Evolutionary conservation across 2,329 filamentous ascomycete species (phyloP).

Genomic region (Ceratocystis eucalypticola): DNA sequence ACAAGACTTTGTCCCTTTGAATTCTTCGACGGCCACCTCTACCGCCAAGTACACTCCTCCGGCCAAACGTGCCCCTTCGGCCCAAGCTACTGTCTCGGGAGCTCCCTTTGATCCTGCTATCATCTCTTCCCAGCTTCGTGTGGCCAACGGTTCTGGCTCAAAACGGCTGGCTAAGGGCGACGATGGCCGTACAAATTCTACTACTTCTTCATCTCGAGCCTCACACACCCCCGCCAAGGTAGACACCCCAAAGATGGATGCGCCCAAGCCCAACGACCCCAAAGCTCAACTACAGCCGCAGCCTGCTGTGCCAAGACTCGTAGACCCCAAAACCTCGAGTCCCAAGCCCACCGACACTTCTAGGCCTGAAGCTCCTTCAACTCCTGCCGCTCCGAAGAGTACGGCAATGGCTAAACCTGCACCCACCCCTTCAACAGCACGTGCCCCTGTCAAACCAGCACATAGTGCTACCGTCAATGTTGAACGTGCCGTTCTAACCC

Average conservation of each 20-base stretch:
- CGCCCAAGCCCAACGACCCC: constrained; percentile 9
- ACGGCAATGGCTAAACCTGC: constrained; percentile 1
- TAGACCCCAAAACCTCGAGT: constrained; percentile 23
- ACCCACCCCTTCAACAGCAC: constrained; percentile 9
- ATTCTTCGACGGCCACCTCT: constrained; percentile 33
- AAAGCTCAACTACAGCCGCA: constrained; percentile 8
- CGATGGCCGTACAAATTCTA: constrained; percentile 3
- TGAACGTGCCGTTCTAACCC: constrained; percentile 46
- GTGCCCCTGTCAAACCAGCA: constrained; percentile 23
- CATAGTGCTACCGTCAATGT: constrained; percentile 48
- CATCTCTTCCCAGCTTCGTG: constrained; percentile 63
- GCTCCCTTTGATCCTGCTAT: constrained; percentile 78
- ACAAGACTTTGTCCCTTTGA: constrained; percentile 49
- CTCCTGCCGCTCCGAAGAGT: constrained; percentile 18
- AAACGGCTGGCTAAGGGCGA: constrained; percentile 14
- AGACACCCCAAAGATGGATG: constrained; percentile 11
- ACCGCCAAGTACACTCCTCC: constrained; percentile 70
- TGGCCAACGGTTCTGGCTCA: constrained; percentile 6
- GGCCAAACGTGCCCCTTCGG: constrained; percentile 66
- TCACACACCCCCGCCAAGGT: constrained; percentile 12
- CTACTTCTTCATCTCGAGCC: constrained; percentile 7
- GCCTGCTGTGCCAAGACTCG: constrained; percentile 25
- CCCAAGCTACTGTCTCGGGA: constrained; percentile 57
- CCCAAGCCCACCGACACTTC: constrained; percentile 20
- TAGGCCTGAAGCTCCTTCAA: constrained; percentile 24